phyloP scores from a whole-genome alignment of 768 basidiomycete genomes.

The Phanerochaete carnosa region DNA sequence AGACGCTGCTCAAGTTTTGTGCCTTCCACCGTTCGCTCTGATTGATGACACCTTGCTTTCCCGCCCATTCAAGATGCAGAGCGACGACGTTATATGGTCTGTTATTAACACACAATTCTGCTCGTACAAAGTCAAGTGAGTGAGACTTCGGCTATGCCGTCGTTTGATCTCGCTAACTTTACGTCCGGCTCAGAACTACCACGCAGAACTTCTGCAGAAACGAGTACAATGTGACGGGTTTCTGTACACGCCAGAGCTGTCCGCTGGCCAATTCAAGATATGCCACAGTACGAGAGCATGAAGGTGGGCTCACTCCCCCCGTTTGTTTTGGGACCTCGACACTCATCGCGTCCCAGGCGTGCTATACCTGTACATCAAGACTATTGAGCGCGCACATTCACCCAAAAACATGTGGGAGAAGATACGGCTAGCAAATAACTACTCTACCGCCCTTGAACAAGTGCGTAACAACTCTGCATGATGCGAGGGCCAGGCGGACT shows the following conservation, averaged over 20 bases:
- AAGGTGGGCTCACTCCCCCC: slow-evolving; percentile 51
- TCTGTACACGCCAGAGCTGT: slow-evolving; percentile 94
- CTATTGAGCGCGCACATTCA: slow-evolving; percentile 94
- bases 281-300: slow-evolving; percentile 95
- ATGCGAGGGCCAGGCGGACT: not conserved
- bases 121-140: slow-evolving; percentile 99
- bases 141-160: slow-evolving; percentile 6
- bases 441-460: slow-evolving; percentile 93
- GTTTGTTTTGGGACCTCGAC: not conserved
- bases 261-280: slow-evolving; percentile 97
- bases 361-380: slow-evolving; percentile 94
- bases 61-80: slow-evolving; percentile 53
- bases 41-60: not conserved
- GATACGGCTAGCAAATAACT: slow-evolving; percentile 90
- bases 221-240: slow-evolving; percentile 96
- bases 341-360: slow-evolving; percentile 46
- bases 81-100: slow-evolving; percentile 99
- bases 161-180: slow-evolving; percentile 3
- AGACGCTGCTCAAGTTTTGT: not conserved
- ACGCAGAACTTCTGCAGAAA: slow-evolving; percentile 99
- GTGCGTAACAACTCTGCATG: slow-evolving; percentile 40
- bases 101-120: slow-evolving; percentile 95
- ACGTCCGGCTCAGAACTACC: slow-evolving; percentile 55
- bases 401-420: slow-evolving; percentile 98
- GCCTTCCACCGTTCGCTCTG: not conserved